phyloP scores from a whole-genome alignment of 2,329 filamentous ascomycete species.

The Chrysoporthe austroafricana region DNA sequence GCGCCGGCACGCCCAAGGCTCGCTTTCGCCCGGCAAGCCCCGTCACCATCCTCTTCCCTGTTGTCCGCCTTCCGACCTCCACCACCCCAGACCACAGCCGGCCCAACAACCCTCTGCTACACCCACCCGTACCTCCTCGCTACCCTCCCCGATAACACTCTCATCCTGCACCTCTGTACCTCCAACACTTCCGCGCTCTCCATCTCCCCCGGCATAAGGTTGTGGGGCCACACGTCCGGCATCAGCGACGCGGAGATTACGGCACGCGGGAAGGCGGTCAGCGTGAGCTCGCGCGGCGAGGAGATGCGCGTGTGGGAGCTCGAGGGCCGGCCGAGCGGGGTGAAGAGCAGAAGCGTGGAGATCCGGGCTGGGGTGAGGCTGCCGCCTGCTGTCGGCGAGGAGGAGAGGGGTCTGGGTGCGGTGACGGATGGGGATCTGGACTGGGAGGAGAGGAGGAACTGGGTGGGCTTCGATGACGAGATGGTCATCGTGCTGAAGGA shows the following conservation, averaged over 20 bases:
- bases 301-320: constrained; percentile 89
- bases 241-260: constrained; percentile 86
- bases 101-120: constrained; percentile 70
- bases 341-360: constrained; percentile 51
- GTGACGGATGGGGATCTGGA: constrained; percentile 23
- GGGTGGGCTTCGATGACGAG: constrained; percentile 89
- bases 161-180: constrained; percentile 80
- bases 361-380: constrained; percentile 39
- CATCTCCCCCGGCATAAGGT: constrained; percentile 72
- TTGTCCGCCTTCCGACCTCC: neutral
- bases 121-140: constrained; percentile 84
- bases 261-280: constrained; percentile 83
- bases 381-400: neutral
- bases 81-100: constrained; percentile 34
- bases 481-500: constrained; percentile 87
- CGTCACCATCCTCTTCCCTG: neutral
- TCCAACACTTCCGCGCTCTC: constrained; percentile 69
- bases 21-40: neutral
- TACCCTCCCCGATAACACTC: constrained; percentile 84
- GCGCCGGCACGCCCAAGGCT: neutral
- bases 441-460: constrained; percentile 58
- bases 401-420: constrained; percentile 26
- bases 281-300: constrained; percentile 79
- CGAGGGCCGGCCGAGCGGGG: constrained; percentile 63
- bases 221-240: constrained; percentile 92